A percentile compares a stretch with the other conserved stretches of the same genome.
phyloP scores from a whole-genome alignment of 208 protist species.

The Phytomonas sp. region DNA sequence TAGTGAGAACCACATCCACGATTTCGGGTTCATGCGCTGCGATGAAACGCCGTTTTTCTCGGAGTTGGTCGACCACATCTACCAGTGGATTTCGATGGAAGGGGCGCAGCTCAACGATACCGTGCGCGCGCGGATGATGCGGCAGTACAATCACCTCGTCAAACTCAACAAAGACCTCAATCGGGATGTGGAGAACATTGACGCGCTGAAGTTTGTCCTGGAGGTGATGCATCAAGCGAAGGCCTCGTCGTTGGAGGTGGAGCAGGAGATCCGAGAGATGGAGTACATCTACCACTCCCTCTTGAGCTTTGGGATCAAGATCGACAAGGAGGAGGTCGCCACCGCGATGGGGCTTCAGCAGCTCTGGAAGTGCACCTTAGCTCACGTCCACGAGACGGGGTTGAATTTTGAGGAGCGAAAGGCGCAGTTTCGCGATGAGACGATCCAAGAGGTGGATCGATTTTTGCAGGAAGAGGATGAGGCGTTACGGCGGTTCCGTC shows the following conservation, averaged over 20 bases:
- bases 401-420: slow-evolving; percentile 88
- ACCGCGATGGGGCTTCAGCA: slow-evolving; percentile 68
- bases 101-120: slow-evolving; percentile 91
- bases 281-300: slow-evolving; percentile 94
- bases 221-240: slow-evolving; percentile 90
- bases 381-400: slow-evolving; percentile 62
- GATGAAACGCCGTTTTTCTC: slow-evolving; percentile 86
- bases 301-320: slow-evolving; percentile 83
- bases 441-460: slow-evolving; percentile 76
- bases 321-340: slow-evolving; percentile 73
- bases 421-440: slow-evolving; percentile 91
- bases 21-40: slow-evolving; percentile 95
- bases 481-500: slow-evolving; percentile 28
- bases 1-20: slow-evolving; percentile 69
- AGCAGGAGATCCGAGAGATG: slow-evolving; percentile 91
- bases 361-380: slow-evolving; percentile 84
- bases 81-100: slow-evolving; percentile 91
- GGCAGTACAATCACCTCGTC: slow-evolving; percentile 63
- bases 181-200: slow-evolving; percentile 86
- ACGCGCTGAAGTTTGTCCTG: slow-evolving; percentile 95
- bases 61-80: slow-evolving; percentile 87
- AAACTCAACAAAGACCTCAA: slow-evolving; percentile 86
- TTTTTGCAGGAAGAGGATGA: slow-evolving; percentile 46
- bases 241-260: slow-evolving; percentile 84
- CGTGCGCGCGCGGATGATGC: slow-evolving; percentile 65